These are phyloP conservation scores for Pichia sp. DNA, from an alignment of 1,139 yeast genomes.

Conservation along the genomic window DNA sequence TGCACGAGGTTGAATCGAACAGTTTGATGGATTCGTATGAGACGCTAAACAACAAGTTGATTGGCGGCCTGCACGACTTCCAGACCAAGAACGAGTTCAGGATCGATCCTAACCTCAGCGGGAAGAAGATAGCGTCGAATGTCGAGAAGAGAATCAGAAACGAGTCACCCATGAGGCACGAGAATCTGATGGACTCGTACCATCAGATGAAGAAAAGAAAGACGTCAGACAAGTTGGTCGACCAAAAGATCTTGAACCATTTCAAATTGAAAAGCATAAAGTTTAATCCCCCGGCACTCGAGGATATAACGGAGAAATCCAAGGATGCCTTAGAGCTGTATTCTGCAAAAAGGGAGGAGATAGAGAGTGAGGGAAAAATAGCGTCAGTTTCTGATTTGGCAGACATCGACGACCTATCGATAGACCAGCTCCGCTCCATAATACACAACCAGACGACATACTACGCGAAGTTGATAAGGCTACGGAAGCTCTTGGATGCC, in stretches of 20 bases:
- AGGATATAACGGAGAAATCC: slow-evolving; percentile 10
- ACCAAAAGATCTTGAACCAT: slow-evolving; percentile 14
- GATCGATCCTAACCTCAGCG: slow-evolving; percentile 8
- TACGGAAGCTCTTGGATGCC: slow-evolving; percentile 42
- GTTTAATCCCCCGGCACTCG: slow-evolving; percentile 14
- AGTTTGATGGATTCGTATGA: slow-evolving; percentile 22
- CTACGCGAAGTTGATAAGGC: slow-evolving; percentile 44
- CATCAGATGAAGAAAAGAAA: slow-evolving; percentile 9
- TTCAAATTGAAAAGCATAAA: slow-evolving; percentile 13
- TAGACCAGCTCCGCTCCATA: slow-evolving; percentile 27
- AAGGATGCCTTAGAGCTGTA: slow-evolving; percentile 12
- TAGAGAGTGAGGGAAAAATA: slow-evolving; percentile 9
- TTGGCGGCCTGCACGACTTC: slow-evolving; percentile 1
- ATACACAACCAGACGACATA: slow-evolving; percentile 35
- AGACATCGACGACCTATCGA: slow-evolving; percentile 26
- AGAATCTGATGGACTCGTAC: slow-evolving; percentile 16
- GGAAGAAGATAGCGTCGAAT: slow-evolving; percentile 12
- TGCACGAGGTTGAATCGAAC: slow-evolving; percentile 47
- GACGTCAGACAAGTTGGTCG: slow-evolving; percentile 1
- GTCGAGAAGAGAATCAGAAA: slow-evolving; percentile 10
- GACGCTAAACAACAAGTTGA: slow-evolving; percentile 14
- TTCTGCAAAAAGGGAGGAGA: slow-evolving; percentile 5
- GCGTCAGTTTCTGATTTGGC: slow-evolving; percentile 13
- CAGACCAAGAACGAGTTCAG: slow-evolving; percentile 6
- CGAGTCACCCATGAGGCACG: slow-evolving; percentile 14